phyloP scores from a whole-genome alignment of 371 early-diverging fungal species.

The Mucor piriformis region DNA sequence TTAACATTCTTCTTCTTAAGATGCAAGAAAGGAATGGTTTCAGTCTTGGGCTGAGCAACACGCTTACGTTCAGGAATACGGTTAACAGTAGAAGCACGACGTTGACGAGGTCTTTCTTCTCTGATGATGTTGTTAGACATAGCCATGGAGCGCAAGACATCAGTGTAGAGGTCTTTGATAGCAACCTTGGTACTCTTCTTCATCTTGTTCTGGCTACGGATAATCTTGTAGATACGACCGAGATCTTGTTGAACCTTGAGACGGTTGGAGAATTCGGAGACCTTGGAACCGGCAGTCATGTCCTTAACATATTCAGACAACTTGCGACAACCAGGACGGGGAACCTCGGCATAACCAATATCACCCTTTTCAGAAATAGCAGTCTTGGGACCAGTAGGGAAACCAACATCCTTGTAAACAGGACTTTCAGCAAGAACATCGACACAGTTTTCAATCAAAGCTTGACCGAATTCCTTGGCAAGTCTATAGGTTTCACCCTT shows the following conservation, averaged over 20 bases:
- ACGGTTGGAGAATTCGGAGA: conserved; percentile 71
- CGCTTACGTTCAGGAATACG: conserved; percentile 53
- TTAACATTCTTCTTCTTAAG: conserved; percentile 68
- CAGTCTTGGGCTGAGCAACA: conserved; percentile 56
- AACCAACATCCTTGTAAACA: conserved; percentile 82
- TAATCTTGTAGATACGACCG: conserved; percentile 78
- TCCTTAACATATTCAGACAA: conserved; percentile 72
- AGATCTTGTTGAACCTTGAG: conserved; percentile 80
- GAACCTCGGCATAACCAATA: conserved; percentile 82
- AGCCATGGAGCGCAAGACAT: conserved; percentile 75
- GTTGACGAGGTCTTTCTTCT: conserved; percentile 54
- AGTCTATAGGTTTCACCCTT: conserved; percentile 84
- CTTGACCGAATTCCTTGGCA: conserved; percentile 80
- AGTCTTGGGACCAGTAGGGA: conserved; percentile 85
- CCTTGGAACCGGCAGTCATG: conserved; percentile 72
- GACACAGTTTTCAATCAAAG: conserved; percentile 87
- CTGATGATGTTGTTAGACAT: conserved; percentile 72
- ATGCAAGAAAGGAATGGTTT: conserved; percentile 81
- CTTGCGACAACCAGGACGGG: conserved; percentile 68
- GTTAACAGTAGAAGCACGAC: conserved; percentile 53
- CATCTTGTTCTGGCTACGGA: conserved; percentile 74
- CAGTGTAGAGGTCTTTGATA: conserved; percentile 72
- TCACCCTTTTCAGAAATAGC: conserved; percentile 79
- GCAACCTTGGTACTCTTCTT: conserved; percentile 74
- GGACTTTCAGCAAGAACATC: conserved; percentile 78